phyloP scores from a whole-genome alignment of 768 basidiomycete genomes.

The Russula ochroleuca region DNA sequence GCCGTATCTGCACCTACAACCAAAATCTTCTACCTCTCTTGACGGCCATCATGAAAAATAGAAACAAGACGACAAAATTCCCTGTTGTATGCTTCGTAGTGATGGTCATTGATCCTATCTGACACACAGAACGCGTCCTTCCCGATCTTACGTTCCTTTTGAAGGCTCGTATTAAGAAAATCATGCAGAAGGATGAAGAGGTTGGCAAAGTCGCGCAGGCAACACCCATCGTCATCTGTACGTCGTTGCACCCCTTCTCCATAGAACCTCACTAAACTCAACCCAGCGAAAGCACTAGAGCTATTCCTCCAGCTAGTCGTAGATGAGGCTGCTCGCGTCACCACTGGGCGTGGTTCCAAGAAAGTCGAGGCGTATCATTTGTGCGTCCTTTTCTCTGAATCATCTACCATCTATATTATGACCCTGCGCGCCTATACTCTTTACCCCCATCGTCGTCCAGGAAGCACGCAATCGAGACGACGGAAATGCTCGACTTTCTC shows the following conservation, averaged over 20 bases:
- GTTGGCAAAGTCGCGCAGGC: slow-evolving; percentile 97
- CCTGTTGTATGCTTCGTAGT: slow-evolving; percentile 62
- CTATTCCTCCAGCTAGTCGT: slow-evolving; percentile 84
- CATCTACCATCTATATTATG: neutral
- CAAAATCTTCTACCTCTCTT: neutral
- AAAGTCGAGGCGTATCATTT: slow-evolving; percentile 91
- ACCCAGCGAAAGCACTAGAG: slow-evolving; percentile 86
- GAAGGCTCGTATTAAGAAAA: slow-evolving; percentile 96
- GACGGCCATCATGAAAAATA: slow-evolving; percentile 64
- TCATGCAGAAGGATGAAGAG: slow-evolving; percentile 99
- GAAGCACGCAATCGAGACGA: slow-evolving; percentile 87
- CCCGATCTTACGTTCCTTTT: neutral
- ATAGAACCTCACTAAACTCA: neutral
- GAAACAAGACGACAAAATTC: slow-evolving; percentile 88
- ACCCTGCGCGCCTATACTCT: neutral
- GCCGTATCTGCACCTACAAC: neutral
- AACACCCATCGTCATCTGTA: slow-evolving; percentile 94
- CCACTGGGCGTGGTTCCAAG: slow-evolving; percentile 71
- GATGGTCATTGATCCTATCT: neutral
- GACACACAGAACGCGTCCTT: neutral
- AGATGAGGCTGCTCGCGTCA: slow-evolving; percentile 77
- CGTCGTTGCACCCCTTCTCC: slow-evolving; percentile 34
- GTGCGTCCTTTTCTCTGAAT: slow-evolving; percentile 46
- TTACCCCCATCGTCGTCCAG: slow-evolving; percentile 39
- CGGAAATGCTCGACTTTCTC: slow-evolving; percentile 89